Conservation (phyloP, 1,284 basidiomycete genomes). For the Coniophora puteana region DNA sequence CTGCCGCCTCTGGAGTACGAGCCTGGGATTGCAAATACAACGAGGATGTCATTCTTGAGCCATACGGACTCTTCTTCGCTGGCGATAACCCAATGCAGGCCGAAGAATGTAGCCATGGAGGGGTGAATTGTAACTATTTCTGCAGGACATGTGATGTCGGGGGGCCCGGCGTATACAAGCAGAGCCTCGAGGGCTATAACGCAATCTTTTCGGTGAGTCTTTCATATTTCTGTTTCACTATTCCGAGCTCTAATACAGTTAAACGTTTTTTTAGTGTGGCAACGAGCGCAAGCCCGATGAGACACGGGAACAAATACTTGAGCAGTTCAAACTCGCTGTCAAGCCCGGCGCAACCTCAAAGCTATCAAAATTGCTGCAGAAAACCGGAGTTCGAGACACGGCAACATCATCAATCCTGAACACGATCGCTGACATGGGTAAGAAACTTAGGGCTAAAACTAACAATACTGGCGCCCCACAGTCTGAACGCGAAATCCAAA, state of each 20-base stretch:
- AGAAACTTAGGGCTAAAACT: constrained; percentile 6
- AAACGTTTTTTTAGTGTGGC: constrained; percentile 4
- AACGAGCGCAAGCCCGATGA: constrained; percentile 9
- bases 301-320: constrained; percentile 8
- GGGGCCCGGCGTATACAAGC: constrained; percentile 17
- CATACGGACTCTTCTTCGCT: constrained; percentile 18
- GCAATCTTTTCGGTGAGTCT: constrained; percentile 11
- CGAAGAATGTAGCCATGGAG: constrained; percentile 23
- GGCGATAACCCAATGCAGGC: too few relatives aligned
- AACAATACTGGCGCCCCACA: neutral
- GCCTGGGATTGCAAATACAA: constrained; percentile 15
- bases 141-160: constrained; percentile 24
- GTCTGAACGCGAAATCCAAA: neutral
- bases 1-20: constrained; percentile 4
- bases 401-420: constrained; percentile 6
- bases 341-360: neutral
- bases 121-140: constrained; percentile 19
- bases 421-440: constrained; percentile 7
- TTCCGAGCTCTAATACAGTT: too few relatives aligned
- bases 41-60: constrained; percentile 17
- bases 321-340: constrained; percentile 6
- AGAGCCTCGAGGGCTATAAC: constrained; percentile 13
- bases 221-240: neutral
- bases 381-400: constrained; percentile 3
- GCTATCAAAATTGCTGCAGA: neutral